Evolutionary conservation across 192 early-diverging fungal species (phyloP), one percentile per base, ranked within the genome.

Genomic region (Gorgonomyces haynaldii): DNA sequence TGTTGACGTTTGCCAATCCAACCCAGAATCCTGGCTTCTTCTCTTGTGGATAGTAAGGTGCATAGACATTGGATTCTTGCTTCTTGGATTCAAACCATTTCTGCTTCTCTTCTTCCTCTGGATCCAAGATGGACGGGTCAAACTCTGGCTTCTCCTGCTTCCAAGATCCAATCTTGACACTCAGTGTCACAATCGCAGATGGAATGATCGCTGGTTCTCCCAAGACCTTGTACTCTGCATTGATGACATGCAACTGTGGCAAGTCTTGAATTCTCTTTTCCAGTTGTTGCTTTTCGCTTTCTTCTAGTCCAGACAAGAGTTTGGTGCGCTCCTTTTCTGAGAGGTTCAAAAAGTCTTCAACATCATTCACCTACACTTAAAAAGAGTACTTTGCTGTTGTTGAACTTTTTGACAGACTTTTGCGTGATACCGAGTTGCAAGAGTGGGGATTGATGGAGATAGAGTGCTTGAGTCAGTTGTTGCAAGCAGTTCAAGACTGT

Each of bases 21-120:
- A 97, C 70, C 86, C 86, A 95, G 88, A 89, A 98, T 21, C 48
- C 76, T 31, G 88, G 79, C 42, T 77, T 82, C 69, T 86, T 86
- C 1, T 58, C 61, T 15, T 51, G 60, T 30, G 82, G 75, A 59
- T 73, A 86, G 41, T 78, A 78, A 5, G 85, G 85, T 5, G 77
- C 69, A 51, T 86, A 83, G 1, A 71, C 77, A 15, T 53, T 31
- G 6, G 60, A 64, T 13, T 30, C 45, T 47, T 27, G 54, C 52
- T 38, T 57, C 36, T n/a, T 48, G 40, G 43, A 55, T 61, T 56
- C 60, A 43, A 50, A 55, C 28, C 62, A 30, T 34, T 57, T 53
- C 43, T 47, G 21, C 16, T 57, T 42, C 31, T 57, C 43, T 43
- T 61, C 45, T 27, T 51, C 54, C 30, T 58, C 61, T 9, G 43